phyloP scores from a whole-genome alignment of 495 filamentous ascomycete species.

The Aspergillus ellipticus region DNA sequence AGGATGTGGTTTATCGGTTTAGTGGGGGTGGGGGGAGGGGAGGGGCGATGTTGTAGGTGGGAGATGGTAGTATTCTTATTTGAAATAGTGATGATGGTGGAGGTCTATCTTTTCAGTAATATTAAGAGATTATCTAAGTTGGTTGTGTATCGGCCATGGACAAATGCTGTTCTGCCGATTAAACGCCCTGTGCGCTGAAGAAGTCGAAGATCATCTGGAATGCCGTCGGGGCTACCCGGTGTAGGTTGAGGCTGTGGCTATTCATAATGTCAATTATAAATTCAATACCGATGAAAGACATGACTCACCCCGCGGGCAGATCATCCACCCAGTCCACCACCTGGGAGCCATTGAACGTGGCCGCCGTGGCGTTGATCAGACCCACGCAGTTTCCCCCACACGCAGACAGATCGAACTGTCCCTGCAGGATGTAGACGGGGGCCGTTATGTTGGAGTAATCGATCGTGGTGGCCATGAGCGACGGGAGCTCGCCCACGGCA shows the following conservation, averaged over 20 bases:
- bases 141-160: too few relatives aligned
- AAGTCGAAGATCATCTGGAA: not conserved
- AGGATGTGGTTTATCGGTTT: conserved; percentile 35
- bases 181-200: not conserved
- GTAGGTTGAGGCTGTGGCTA: not conserved
- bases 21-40: too few relatives aligned
- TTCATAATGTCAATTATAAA: not conserved
- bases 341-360: not conserved
- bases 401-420: not conserved
- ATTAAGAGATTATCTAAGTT: too few relatives aligned
- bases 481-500: not conserved
- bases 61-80: too few relatives aligned
- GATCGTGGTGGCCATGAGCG: not conserved
- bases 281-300: not conserved
- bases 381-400: not conserved
- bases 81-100: too few relatives aligned
- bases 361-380: not conserved
- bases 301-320: not conserved
- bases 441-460: not conserved
- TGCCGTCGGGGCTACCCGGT: not conserved
- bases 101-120: too few relatives aligned
- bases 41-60: too few relatives aligned
- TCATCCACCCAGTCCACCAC: not conserved
- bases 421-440: not conserved
- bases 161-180: too few relatives aligned